Base-by-base conservation (phyloP, 2,329 filamentous ascomycete species). In the Pseudovirgaria hyperparasitica region DNA sequence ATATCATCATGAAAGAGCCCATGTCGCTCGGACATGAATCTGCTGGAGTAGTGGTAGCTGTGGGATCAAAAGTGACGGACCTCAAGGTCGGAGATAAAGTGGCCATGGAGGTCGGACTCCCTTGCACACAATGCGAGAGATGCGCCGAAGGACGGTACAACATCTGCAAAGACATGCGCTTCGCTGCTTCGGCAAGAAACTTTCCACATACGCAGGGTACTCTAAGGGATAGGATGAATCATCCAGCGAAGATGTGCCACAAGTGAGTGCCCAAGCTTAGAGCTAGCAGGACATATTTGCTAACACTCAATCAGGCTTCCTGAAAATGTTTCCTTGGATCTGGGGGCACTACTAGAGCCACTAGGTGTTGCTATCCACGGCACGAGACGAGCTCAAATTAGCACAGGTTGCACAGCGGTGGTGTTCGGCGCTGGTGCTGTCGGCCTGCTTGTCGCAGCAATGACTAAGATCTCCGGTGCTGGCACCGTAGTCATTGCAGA, bases 41-140 rank as follows among this genome's bases (percentile, higher is more conserved):
- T 9, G 70, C 82, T 6, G 86, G 85, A 32, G 77, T 81, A 16
- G 66, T 96, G 21, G 72, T 84, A 28, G 68, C 70, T 23, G 63
- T 82, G 21, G 85, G 84, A 12, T 50, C 66, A 2, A 60, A 60
- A 9, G 77, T 84, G 5, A 72, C 60, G 22, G 57, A 55, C 17
- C 70, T 92, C 36, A 60, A 70, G 39, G 48, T 66, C 8, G 86
- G 86, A 31, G 86, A 94, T 58, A 76, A 81, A 42, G 78, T 94
- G 12, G 85, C 87, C n/a, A 63, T 96, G 22, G 87, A 96, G 64
- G 87, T 92, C 9, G 87, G 87, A 26, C 70, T 82, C 27, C 82
- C 85, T 1, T 96, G 87, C 60, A 74, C 80, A 20, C 45, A 50
- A 21, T 76, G 71, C 43, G 50, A 58, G 13, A 53, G 66, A 27